Base-by-base conservation (phyloP, 1,284 basidiomycete genomes). In the Retiboletus flavoniger region DNA sequence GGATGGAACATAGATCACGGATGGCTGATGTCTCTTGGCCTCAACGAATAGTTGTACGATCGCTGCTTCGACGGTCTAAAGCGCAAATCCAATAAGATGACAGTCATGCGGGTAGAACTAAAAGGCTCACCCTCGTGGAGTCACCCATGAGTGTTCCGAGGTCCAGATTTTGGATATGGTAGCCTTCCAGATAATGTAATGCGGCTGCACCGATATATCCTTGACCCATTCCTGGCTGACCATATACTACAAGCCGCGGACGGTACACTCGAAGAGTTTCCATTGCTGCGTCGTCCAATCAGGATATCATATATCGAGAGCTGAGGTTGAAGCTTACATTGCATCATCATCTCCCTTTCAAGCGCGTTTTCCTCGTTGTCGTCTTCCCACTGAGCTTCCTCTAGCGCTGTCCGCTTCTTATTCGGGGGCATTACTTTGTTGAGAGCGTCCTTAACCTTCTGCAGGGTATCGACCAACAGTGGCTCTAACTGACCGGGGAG, bases 21-120 rank as follows among this genome's bases (percentile, higher is more conserved):
- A 95, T 0, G 97, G 97, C 64, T 98, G 95, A 69, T 98, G 93
- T 29, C 97, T 86, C 70, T 98, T 98, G 0, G 97, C 97, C 71
- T 99, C 97, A 17, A 95, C 83, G 64, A 99, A 98, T n/a, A 98
- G 80, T 63, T 98, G 96, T 2, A 98, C 93, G 53, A 98, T 87
- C 3, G 91, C 87, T 1, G 96, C 91, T 74, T 99, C 97, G 3
- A 87, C 77, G 4, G 94, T 94, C 91, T 95, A 59, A 14, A 21
- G 28, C 3, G 38, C 3, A 32, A 32, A 16, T 35, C 13, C 13
- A 38, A 44, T 53, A n/a, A 53, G 31, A 53, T 50, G 31, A 43
- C 11, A 21, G 29, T n/a, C 26, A 50, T n/a, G 31, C 24, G 9
- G 11, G 50, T 2, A 47, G 31, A 17, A 39, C 44, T 21, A 48